Conservation (phyloP, 371 early-diverging fungal genomes). For the Mortierella sp. region DNA sequence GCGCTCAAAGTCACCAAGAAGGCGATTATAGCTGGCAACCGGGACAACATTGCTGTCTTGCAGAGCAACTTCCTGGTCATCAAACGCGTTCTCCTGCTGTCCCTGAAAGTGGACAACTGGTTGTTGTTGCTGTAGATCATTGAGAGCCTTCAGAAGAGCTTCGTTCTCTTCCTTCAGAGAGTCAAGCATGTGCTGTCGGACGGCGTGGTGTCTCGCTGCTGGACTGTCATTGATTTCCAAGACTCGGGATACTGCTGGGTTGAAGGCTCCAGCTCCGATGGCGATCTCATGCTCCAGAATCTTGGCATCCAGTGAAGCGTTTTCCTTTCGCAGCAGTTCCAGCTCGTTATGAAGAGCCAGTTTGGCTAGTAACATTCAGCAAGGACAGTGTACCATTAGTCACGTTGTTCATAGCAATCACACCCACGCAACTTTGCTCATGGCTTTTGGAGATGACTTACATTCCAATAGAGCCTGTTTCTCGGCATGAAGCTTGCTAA, state of each 20-base stretch:
- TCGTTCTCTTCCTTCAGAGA: constrained; percentile 74
- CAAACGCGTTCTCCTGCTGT: constrained; percentile 12
- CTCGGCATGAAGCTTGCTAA: constrained; percentile 26
- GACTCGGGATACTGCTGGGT: constrained; percentile 70
- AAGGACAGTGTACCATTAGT: neutral
- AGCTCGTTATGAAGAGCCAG: constrained; percentile 38
- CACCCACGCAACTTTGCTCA: neutral
- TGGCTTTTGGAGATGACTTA: neutral
- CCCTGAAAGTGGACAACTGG: neutral
- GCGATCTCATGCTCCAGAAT: constrained; percentile 66
- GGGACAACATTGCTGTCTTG: constrained; percentile 61
- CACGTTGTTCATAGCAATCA: neutral
- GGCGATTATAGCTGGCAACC: constrained; percentile 64
- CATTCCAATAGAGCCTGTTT: constrained; percentile 38
- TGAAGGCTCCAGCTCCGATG: constrained; percentile 77
- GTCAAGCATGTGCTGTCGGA: constrained; percentile 75
- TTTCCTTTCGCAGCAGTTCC: constrained; percentile 57
- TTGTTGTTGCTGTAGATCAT: constrained; percentile 44
- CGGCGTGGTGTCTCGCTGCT: constrained; percentile 71
- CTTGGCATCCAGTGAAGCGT: constrained; percentile 50
- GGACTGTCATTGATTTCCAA: constrained; percentile 85
- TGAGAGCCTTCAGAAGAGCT: constrained; percentile 58
- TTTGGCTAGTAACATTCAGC: constrained; percentile 24
- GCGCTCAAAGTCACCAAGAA: constrained; percentile 68
- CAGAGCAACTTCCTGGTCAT: constrained; percentile 24